These are phyloP conservation scores for Penicillium freii DNA, from an alignment of 2,329 filamentous ascomycete genomes.

Conservation along the genomic window DNA sequence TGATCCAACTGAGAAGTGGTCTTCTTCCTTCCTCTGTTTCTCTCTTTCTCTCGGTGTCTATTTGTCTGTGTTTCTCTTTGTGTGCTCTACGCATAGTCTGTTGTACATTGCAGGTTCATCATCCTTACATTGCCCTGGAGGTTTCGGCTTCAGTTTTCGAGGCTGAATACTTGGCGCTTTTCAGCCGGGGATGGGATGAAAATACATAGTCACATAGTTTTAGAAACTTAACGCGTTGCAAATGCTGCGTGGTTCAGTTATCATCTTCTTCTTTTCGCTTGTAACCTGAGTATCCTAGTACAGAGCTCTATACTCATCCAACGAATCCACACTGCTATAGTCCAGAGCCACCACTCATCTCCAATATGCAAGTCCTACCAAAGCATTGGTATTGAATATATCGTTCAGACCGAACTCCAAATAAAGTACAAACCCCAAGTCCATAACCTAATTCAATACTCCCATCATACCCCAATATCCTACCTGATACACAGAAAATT, in stretches of 20 bases:
- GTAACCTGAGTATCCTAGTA: background rate
- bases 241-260: background rate
- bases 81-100: conserved; percentile 3
- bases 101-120: conserved; percentile 9
- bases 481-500: background rate
- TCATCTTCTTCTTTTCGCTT: background rate
- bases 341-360: background rate
- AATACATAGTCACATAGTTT: conserved; percentile 7
- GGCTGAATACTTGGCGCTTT: background rate
- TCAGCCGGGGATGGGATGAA: background rate
- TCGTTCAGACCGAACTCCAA: background rate
- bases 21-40: conserved; percentile 5
- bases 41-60: background rate
- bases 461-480: background rate
- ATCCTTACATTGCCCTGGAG: conserved; percentile 1
- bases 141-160: background rate
- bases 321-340: background rate
- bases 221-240: background rate
- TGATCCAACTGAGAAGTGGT: conserved; percentile 31
- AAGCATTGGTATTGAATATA: background rate
- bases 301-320: background rate
- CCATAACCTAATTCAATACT: background rate
- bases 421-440: background rate
- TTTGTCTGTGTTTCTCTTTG: background rate
- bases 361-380: background rate